Evolutionary conservation across 2,329 filamentous ascomycete species (phyloP), one percentile per base, ranked within the genome.

Genomic region (Colletotrichum spinosum): DNA sequence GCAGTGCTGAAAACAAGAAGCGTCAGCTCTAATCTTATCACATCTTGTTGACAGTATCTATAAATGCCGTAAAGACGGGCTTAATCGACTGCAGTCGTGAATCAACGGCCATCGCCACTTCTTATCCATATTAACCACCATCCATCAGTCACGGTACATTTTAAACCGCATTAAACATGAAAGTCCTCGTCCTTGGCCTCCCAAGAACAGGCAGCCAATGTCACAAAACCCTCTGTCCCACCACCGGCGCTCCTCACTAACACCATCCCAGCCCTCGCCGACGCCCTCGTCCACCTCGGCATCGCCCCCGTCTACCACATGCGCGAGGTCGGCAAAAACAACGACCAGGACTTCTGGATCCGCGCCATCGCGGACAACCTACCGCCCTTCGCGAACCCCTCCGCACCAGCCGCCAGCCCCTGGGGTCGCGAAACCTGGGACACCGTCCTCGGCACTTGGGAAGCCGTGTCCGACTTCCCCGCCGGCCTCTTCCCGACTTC

Each of bases 401-500:
- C 37, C 44, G 8, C 70, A 70, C 7, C 60, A 69, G 9, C 25
- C 15, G 17, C 46, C 42, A 35, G 13, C n/a, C 70, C 73, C 1
- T 77, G 69, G 55, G 68, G 69, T 4, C 72, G 73, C 25, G 70
- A 71, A 33, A 70, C 76, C 42, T 78, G 76, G 35, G 77, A 80
- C 42, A 70, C 70, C 41, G 68, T 80, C 8, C 70, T 79, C n/a
- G 74, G 73, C 4, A 59, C 73, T 33, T 76, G 73, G 51, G 34
- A 9, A 33, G 57, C 56, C 3, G 51, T 61, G 9, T 69, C 74
- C 46, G 75, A 77, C 65, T 75, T 73, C 54, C 75, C 74, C 6
- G 69, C 72, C 12, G 68, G 73, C 56, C 72, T 77, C 46, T 76
- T 90, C 71, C 82, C 84, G 11, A 81, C 84, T 69, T 87, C 90